phyloP scores from a whole-genome alignment of 495 filamentous ascomycete species.

The Polyplosphaeria fusca region DNA sequence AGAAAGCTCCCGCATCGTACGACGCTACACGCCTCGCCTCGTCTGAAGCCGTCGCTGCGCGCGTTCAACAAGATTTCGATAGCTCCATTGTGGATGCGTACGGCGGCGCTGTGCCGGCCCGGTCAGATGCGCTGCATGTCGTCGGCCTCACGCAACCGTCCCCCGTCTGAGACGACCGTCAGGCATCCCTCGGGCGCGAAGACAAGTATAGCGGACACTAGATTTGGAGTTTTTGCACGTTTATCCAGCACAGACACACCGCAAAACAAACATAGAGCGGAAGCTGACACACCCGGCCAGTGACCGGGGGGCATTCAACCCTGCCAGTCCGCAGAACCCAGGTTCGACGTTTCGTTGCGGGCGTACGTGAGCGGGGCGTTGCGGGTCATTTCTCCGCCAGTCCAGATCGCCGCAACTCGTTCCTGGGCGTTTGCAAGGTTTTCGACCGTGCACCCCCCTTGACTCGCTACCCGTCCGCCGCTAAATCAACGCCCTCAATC shows the following conservation, averaged over 20 bases:
- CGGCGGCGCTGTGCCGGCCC: conserved; percentile 1
- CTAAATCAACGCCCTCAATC: not conserved
- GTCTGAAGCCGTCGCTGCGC: conserved; percentile 4
- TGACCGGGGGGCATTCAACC: not conserved
- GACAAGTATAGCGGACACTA: not conserved
- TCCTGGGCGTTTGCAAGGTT: conserved; percentile 14
- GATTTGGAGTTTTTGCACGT: conserved; percentile 5
- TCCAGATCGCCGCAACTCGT: conserved; percentile 6
- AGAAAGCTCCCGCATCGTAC: conserved; percentile 15
- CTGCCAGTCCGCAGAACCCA: not conserved
- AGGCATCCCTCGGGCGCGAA: not conserved
- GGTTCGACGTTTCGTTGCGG: conserved; percentile 5
- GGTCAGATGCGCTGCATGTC: not conserved
- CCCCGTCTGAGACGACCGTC: conserved; percentile 11
- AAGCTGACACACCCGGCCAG: conserved; percentile 9
- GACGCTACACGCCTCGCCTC: conserved; percentile 10
- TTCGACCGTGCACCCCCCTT: not conserved
- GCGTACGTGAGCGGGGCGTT: conserved; percentile 9
- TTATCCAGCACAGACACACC: conserved; percentile 5
- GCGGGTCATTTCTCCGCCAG: conserved; percentile 5
- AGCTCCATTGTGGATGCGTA: conserved; percentile 4
- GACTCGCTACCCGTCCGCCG: conserved; percentile 15
- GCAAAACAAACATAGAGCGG: conserved; percentile 19
- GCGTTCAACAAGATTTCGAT: conserved; percentile 1
- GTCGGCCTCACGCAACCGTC: conserved; percentile 1